Base-by-base conservation (phyloP, 176 grass and related monocot genomes). In the Guadua angustifolia region DNA sequence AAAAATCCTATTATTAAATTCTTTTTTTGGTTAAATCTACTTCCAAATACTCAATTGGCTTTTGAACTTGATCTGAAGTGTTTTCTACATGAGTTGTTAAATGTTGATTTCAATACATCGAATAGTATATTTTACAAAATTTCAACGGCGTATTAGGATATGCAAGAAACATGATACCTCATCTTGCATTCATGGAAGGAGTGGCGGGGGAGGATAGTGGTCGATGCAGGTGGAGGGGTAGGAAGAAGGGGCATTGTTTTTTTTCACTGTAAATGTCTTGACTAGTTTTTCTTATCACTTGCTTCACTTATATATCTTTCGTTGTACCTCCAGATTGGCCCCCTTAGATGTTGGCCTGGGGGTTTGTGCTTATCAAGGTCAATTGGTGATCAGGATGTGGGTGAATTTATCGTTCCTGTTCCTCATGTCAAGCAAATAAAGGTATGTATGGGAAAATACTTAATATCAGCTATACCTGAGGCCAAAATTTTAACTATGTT, bases 321-420 rank as follows among this genome's bases (percentile, higher is more conserved):
- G 19, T 21, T 82, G 4, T 73, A 75, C 63, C 58, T 80, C 81
- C 87, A 98, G 96, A 83, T 98, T 88, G 96, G 96, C 21, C 96
- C 96, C 49, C 86, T 98, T 38, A 95, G 96, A 87, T 95, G 93
- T 75, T 98, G 96, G 96, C 96, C 96, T 43, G 96, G 96, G 68
- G 96, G 96, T 50, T 94, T 98, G 81, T 98, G 96, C 65, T 29
- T 98, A 80, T 98, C 96, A 84, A 93, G 96, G 84, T 95, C 96
- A 87, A 94, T 98, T 22, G 96, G 96, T 69, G 96, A 98, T 89
- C 88, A 91, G 45, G 92, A 98, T 85, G 96, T 95, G 46, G 96
- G 96, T 83, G 80, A 98, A 94, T 98, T 87, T 92, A 98, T 98
- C 5, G 83, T 98, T 70, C 96, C 96, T 19, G 85, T 98, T 94